Base-by-base conservation (phyloP, 345 rosid genomes). In the Aethionema arabicum region DNA sequence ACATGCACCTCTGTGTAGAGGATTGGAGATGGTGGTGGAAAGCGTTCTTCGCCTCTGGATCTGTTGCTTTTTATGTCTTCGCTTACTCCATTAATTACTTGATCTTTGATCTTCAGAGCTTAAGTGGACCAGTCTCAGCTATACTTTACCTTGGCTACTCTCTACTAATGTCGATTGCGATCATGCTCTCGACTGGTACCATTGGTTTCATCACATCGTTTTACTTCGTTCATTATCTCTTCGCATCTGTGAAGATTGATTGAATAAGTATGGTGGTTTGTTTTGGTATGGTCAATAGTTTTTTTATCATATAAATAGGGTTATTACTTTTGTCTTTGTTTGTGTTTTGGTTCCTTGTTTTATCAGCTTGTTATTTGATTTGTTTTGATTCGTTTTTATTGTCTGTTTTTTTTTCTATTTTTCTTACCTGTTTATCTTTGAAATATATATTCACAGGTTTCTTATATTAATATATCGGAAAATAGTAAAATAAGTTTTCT, bases 1-100 rank as follows among this genome's bases (percentile, higher is more conserved):
- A 85, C 82, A 82, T 85, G 87, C 90, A 85, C 65, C 80, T 84
- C 7, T 85, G 91, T 11, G 87, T 85, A 6, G 91, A 85, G 66
- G 91, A 85, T 67, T 85, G 82, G 76, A 80, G 75, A 56, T 85
- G 91, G 91, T 85, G 90, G 90, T 85, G 90, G 90, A 85, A 85
- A 40, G 78, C 90, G 5, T 85, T 85, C 77, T 82, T 82, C 69
- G 90, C 90, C 7, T 85, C 90, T 2, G 90, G 90, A 60, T 85
- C 90, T 5, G 90, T 85, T 41, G 85, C 90, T 6, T 71, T 82
- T 52, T 85, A 85, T 78, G 78, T 85, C 59, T 85, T 85, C 82
- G 50, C 77, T 46, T 85, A 85, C 73, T 80, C 90, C 63, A 58
- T 82, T 5, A 85, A 85, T 50, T 85, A 85, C 63, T 84, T 85